phyloP scores from a whole-genome alignment of 2,329 filamentous ascomycete species.

The Zelopaecilomyces penicillatus region DNA sequence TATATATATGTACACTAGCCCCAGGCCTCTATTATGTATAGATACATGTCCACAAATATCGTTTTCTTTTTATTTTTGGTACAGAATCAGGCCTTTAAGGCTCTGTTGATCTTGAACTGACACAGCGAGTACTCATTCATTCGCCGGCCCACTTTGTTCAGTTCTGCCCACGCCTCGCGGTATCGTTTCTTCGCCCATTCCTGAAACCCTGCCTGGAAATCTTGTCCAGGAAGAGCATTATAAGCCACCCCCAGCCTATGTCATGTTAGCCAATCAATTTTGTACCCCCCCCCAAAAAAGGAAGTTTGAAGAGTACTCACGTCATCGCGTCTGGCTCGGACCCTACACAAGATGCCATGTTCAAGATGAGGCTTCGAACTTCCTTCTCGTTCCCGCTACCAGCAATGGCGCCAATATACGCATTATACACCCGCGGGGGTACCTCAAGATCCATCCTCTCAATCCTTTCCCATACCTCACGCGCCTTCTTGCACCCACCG shows the following conservation, averaged over 20 bases:
- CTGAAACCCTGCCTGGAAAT: constrained; percentile 61
- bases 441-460: constrained; percentile 70
- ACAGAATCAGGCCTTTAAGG: constrained; percentile 37
- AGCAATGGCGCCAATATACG: constrained; percentile 69
- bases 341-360: constrained; percentile 59
- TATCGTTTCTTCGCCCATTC: constrained; percentile 64
- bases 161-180: constrained; percentile 58
- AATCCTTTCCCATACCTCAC: constrained; percentile 63
- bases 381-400: constrained; percentile 63
- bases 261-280: constrained; percentile 9
- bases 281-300: background rate
- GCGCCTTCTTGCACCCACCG: constrained; percentile 50
- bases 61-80: constrained; percentile 19
- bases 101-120: constrained; percentile 41
- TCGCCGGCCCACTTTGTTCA: constrained; percentile 47
- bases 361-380: constrained; percentile 55
- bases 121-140: constrained; percentile 35
- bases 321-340: constrained; percentile 59
- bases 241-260: constrained; percentile 66
- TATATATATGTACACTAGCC: constrained; percentile 27
- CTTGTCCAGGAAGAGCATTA: constrained; percentile 60
- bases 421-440: constrained; percentile 62
- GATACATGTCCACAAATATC: constrained; percentile 18
- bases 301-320: constrained; percentile 41
- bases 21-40: constrained; percentile 23